Evolutionary conservation across 129 eudicot genomes (phyloP).

Genomic region (Apium graveolens): DNA sequence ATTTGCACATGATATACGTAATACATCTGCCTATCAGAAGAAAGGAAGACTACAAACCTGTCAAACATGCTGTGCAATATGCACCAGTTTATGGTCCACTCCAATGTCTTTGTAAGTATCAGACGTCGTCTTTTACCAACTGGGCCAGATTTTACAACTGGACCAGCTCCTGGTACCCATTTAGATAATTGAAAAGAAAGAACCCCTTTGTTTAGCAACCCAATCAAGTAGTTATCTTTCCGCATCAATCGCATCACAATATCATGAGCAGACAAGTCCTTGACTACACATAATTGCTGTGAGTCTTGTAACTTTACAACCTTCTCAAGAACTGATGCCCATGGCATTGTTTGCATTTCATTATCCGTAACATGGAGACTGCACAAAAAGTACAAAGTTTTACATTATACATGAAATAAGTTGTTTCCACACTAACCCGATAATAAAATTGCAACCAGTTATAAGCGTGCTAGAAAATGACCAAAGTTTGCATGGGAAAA

Average conservation of each 20-base stretch:
- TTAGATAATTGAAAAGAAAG: slow-evolving; percentile 71
- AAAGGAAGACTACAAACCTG: slow-evolving; percentile 37
- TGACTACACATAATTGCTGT: slow-evolving; percentile 65
- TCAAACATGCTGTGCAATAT: slow-evolving; percentile 96
- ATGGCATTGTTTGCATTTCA: slow-evolving; percentile 84
- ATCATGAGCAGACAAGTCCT: slow-evolving; percentile 88
- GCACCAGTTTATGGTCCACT: slow-evolving; percentile 95
- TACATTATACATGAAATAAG: slow-evolving; percentile 1
- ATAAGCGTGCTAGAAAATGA: background rate
- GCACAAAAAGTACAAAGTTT: slow-evolving; percentile 21
- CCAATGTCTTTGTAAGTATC: slow-evolving; percentile 80
- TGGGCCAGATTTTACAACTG: slow-evolving; percentile 42
- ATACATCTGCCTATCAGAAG: background rate
- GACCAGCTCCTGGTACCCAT: slow-evolving; percentile 93
- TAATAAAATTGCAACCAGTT: background rate
- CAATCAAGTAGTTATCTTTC: slow-evolving; percentile 93
- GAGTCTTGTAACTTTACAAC: slow-evolving; percentile 54
- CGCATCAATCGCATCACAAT: slow-evolving; percentile 91
- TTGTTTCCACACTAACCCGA: background rate
- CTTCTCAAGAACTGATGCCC: slow-evolving; percentile 81
- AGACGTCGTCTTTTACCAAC: slow-evolving; percentile 44
- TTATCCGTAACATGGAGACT: slow-evolving; percentile 83
- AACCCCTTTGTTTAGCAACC: slow-evolving; percentile 91
- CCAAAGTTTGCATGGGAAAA: background rate
- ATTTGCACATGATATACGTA: background rate